Conservation (phyloP, 176 grass and related monocot species). For the Musa schizocarpa region DNA sequence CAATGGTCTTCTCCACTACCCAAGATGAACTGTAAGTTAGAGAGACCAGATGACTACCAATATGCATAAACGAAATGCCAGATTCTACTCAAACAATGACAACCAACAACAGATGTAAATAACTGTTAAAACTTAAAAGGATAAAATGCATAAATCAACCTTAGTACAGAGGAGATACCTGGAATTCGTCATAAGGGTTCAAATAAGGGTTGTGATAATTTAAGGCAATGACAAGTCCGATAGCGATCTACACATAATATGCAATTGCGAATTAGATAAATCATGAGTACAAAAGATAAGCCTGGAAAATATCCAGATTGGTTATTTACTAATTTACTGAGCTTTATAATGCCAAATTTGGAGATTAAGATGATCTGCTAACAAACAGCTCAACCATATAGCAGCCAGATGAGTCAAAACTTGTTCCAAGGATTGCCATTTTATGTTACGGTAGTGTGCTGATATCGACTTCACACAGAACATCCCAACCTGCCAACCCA, state of each 20-base stretch:
- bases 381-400: no score
- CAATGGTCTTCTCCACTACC: not conserved
- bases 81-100: no score
- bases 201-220: constrained; percentile 90
- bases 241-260: constrained; percentile 46
- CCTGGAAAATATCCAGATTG: no score
- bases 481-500: no score
- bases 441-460: no score
- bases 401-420: no score
- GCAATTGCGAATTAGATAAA: not conserved
- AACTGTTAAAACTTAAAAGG: not conserved
- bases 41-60: not conserved
- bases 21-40: not conserved
- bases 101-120: not conserved
- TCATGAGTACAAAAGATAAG: not conserved
- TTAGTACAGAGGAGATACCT: constrained; percentile 33
- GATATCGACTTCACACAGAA: no score
- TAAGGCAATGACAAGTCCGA: constrained; percentile 85
- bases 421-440: no score
- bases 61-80: no score
- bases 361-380: no score
- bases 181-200: constrained; percentile 90
- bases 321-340: no score
- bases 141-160: not conserved
- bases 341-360: no score